Percentiles rank a stretch among this genome's conserved stretches.
These are phyloP conservation scores for Verticillium albo-atrum DNA, from an alignment of 2,329 filamentous ascomycete genomes.

Conservation along the genomic window DNA sequence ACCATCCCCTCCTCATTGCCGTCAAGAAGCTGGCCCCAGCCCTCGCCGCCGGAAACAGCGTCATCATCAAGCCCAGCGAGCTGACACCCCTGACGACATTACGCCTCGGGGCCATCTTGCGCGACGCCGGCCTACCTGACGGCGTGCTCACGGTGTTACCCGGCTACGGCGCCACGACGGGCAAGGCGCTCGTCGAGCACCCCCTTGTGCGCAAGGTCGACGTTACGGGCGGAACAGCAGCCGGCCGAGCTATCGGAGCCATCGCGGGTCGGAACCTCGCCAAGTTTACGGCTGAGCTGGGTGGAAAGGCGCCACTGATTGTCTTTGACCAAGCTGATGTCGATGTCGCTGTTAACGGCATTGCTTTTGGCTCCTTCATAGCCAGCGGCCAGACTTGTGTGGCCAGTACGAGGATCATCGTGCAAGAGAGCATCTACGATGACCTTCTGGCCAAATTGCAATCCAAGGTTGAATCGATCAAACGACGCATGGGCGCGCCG, in stretches of 20 bases:
- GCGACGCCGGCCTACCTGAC: conserved; percentile 64
- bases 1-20: conserved; percentile 53
- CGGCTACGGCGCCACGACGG: conserved; percentile 48
- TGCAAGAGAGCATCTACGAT: conserved; percentile 63
- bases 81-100: conserved; percentile 59
- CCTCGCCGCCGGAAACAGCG: conserved; percentile 53
- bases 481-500: conserved; percentile 51
- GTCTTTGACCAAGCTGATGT: conserved; percentile 63
- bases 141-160: conserved; percentile 63
- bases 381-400: conserved; percentile 57
- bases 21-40: conserved; percentile 59
- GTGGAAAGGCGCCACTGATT: conserved; percentile 66
- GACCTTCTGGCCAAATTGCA: conserved; percentile 61
- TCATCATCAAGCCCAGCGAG: conserved; percentile 60
- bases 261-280: conserved; percentile 63
- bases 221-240: conserved; percentile 70
- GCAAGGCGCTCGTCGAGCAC: conserved; percentile 49
- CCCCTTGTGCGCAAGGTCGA: conserved; percentile 60
- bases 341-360: conserved; percentile 63
- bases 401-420: conserved; percentile 70
- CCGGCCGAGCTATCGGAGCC: conserved; percentile 63
- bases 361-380: conserved; percentile 55
- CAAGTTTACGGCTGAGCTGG: conserved; percentile 66
- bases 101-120: conserved; percentile 53
- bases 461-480: conserved; percentile 54